Evolutionary conservation across 129 eudicot genomes (phyloP).

Genomic region (Pulicaria dysenterica): DNA sequence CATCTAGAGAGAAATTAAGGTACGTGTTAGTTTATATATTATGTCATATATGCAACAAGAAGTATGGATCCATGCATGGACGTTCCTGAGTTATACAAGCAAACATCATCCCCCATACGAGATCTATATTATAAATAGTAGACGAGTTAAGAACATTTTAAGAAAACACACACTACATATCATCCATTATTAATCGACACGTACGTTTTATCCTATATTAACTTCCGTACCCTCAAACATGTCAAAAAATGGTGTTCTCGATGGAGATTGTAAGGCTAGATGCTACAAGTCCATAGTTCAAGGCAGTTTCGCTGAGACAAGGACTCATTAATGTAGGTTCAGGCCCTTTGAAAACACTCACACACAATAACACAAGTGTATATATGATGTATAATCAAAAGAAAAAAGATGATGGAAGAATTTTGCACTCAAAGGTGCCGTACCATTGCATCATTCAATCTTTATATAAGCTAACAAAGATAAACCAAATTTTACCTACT

Average conservation of each 20-base stretch:
- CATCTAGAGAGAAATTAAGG: too few species aligned
- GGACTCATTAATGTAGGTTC: too few species aligned
- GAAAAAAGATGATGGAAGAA: too few species aligned
- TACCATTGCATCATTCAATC: too few species aligned
- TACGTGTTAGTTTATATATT: too few species aligned
- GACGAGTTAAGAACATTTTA: background rate
- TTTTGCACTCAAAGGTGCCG: too few species aligned
- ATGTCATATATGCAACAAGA: background rate
- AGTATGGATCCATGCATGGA: slow-evolving; percentile 14
- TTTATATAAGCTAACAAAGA: too few species aligned
- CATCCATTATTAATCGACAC: background rate
- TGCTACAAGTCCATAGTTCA: background rate
- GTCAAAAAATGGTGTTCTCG: background rate
- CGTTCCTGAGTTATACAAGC: background rate
- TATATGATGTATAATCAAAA: too few species aligned
- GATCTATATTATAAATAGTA: background rate
- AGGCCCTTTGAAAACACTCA: too few species aligned
- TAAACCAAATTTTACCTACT: too few species aligned
- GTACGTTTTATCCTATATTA: background rate
- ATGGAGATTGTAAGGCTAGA: slow-evolving; percentile 6
- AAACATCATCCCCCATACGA: background rate
- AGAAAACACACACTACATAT: background rate
- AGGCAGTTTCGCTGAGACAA: slow-evolving; percentile 29
- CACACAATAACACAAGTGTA: too few species aligned
- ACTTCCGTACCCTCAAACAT: background rate